Percentiles rank a stretch among this genome's conserved stretches.
Conservation (phyloP, 2,329 filamentous ascomycete genomes). For the Pyrenochaeta sp. region DNA sequence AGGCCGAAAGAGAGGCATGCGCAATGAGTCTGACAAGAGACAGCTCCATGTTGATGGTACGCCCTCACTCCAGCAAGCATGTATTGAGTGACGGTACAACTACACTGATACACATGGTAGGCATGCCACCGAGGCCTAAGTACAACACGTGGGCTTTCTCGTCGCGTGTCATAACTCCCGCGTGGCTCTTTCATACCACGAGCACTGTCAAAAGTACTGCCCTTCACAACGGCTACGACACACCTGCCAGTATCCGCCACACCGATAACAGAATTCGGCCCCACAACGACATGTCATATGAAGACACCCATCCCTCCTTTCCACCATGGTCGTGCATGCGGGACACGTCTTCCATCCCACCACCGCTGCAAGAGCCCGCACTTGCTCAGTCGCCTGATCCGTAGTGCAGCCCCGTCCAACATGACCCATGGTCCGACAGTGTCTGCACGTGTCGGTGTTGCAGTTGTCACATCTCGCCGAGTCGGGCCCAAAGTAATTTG, state of each 20-base stretch:
- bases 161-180: no score
- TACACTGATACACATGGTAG: no score
- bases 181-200: no score
- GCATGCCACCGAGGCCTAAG: no score
- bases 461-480: constrained; percentile 2
- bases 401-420: constrained; percentile 3
- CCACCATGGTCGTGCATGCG: constrained; percentile 2
- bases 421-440: constrained; percentile 4
- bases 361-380: constrained; percentile 4
- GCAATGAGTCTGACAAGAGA: no score
- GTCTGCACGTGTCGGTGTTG: constrained; percentile 4
- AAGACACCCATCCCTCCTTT: constrained; percentile 4
- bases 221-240: constrained; percentile 1
- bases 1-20: no score
- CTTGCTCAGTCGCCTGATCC: constrained; percentile 2
- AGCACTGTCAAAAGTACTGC: not conserved
- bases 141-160: no score
- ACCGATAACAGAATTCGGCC: constrained; percentile 6
- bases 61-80: no score
- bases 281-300: constrained; percentile 5
- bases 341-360: constrained; percentile 5
- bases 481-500: constrained; percentile 3
- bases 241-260: not conserved
- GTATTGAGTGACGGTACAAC: no score
- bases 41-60: no score